Conservation (phyloP, 345 rosid genomes). For the Brassica rapa region DNA sequence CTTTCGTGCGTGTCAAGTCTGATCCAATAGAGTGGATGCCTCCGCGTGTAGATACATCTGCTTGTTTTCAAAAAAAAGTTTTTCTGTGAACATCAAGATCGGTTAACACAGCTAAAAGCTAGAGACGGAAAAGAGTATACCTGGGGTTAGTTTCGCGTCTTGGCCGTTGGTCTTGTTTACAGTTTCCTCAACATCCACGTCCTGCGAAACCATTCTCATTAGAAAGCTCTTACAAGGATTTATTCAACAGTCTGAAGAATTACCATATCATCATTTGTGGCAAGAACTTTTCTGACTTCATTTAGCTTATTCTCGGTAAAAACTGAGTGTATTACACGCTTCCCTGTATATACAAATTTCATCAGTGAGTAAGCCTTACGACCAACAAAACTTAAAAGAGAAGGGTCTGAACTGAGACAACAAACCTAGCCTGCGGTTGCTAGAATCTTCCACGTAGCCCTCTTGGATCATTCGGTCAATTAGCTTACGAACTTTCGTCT, state of each 20-base stretch:
- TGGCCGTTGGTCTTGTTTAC: conserved; percentile 27
- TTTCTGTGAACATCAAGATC: not conserved
- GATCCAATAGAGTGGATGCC: conserved; percentile 89
- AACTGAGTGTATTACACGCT: conserved; percentile 71
- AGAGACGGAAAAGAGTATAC: conserved; percentile 11
- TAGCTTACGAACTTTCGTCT: conserved; percentile 60
- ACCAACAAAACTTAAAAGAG: not conserved
- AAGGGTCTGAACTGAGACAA: conserved; percentile 14
- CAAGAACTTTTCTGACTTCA: conserved; percentile 73
- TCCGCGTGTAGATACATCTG: conserved; percentile 81
- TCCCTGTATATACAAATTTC: conserved; percentile 53
- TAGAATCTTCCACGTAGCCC: conserved; percentile 76
- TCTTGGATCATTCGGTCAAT: conserved; percentile 72
- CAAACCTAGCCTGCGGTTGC: conserved; percentile 82
- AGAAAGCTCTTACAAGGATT: conserved; percentile 7
- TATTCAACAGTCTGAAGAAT: not conserved
- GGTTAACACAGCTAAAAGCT: not conserved
- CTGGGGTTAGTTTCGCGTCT: conserved; percentile 30
- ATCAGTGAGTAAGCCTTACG: conserved; percentile 8
- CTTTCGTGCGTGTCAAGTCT: conserved; percentile 84
- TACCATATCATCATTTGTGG: conserved; percentile 62
- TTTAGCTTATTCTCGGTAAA: conserved; percentile 65
- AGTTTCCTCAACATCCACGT: conserved; percentile 49
- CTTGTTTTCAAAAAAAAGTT: not conserved
- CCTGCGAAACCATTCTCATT: conserved; percentile 48